Evolutionary conservation across 257 asterid genomes (phyloP).

Genomic region (Cruciata laevipes): DNA sequence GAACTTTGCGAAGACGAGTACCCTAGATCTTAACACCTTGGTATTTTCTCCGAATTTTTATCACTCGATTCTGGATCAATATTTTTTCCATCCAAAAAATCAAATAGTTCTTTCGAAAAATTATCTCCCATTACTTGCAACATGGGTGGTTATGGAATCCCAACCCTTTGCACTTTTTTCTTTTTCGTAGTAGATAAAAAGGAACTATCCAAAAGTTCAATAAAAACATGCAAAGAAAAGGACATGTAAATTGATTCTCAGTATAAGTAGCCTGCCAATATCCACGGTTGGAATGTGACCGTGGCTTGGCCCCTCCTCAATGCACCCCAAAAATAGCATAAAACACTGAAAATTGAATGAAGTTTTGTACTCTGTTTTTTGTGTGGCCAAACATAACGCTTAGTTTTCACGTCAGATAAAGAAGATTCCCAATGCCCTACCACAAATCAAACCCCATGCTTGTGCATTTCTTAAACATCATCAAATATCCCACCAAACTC

Average conservation of each 20-base stretch:
- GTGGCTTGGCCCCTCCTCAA: background rate
- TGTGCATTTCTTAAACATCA: background rate
- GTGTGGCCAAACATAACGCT: background rate
- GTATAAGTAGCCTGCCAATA: background rate
- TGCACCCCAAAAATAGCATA: background rate
- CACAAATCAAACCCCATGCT: background rate
- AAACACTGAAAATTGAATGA: background rate
- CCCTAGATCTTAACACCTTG: too few species aligned
- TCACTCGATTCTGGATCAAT: too few species aligned
- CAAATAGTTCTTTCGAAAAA: too few species aligned
- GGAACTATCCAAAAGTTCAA: background rate
- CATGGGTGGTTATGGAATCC: too few species aligned
- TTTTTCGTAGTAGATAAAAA: too few species aligned
- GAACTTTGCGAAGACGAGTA: too few species aligned
- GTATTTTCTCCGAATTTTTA: too few species aligned
- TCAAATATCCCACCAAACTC: background rate
- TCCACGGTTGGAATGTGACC: background rate
- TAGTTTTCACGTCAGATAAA: slow-evolving; percentile 6
- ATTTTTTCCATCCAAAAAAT: too few species aligned
- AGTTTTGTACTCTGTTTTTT: background rate
- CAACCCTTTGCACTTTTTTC: too few species aligned
- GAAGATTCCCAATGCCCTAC: background rate
- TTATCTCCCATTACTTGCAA: too few species aligned
- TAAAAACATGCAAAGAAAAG: background rate
- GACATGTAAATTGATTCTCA: background rate